Percentiles rank a stretch among this genome's conserved stretches.
Evolutionary conservation across 306 rosid genomes (phyloP).

Genomic region (Glycine latifolia): DNA sequence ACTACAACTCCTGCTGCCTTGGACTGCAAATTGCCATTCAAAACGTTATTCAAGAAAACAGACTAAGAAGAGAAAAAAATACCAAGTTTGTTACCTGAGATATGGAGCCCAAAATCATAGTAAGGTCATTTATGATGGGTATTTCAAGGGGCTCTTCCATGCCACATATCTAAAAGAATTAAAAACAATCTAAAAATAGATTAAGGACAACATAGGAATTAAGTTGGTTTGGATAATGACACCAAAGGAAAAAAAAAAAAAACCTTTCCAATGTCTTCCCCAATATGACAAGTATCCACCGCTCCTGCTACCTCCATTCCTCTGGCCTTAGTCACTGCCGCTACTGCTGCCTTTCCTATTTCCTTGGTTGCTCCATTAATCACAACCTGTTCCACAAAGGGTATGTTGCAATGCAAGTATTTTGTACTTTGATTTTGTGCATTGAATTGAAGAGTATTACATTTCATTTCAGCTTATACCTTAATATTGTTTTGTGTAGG

Average conservation of each 20-base stretch:
- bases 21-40: constrained; percentile 59
- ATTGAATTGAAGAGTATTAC: not conserved
- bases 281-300: constrained; percentile 51
- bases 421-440: not conserved
- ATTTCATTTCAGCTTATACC: constrained; percentile 50
- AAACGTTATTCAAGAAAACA: constrained; percentile 21
- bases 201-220: not conserved
- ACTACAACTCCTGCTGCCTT: constrained; percentile 79
- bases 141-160: constrained; percentile 91
- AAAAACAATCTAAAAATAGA: not conserved
- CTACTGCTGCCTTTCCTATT: constrained; percentile 88
- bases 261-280: constrained; percentile 64
- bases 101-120: constrained; percentile 94
- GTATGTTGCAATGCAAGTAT: not conserved
- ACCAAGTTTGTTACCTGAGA: constrained; percentile 69
- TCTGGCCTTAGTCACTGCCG: constrained; percentile 77
- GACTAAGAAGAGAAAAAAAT: not conserved
- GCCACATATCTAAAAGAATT: constrained; percentile 68
- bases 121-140: constrained; percentile 83
- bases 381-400: constrained; percentile 61
- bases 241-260: constrained; percentile 17
- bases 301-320: constrained; percentile 66
- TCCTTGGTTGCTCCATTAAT: constrained; percentile 96
- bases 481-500: constrained; percentile 73
- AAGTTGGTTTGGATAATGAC: constrained; percentile 2